Evolutionary conservation across 192 early-diverging fungal genomes (phyloP).

Genomic region (Spinellus fusiger): DNA sequence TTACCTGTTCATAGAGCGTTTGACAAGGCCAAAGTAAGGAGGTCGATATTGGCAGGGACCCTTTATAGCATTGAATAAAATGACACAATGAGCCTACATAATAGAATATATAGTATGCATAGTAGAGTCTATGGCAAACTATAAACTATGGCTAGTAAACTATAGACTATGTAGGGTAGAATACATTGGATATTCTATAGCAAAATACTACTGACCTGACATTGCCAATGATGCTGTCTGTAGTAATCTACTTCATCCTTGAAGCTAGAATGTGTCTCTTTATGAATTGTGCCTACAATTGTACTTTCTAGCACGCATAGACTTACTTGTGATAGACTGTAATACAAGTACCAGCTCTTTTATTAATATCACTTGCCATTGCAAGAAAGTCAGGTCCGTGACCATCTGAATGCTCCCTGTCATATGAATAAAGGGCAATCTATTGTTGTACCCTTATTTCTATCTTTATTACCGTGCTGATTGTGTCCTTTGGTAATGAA

Average conservation of each 20-base stretch:
- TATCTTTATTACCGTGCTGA: constrained; percentile 30
- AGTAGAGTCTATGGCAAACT: not conserved
- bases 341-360: constrained; percentile 42
- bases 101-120: not conserved
- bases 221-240: constrained; percentile 62
- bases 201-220: constrained; percentile 40
- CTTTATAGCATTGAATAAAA: not conserved
- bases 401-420: constrained; percentile 43
- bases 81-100: not conserved
- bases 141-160: no score
- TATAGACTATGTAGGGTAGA: no score
- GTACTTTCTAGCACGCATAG: not conserved
- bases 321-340: constrained; percentile 56
- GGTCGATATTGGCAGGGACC: constrained; percentile 48
- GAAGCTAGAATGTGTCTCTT: constrained; percentile 26
- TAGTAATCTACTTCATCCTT: constrained; percentile 62
- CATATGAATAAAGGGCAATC: not conserved
- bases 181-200: no score
- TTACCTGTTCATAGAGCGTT: constrained; percentile 56
- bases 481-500: constrained; percentile 51
- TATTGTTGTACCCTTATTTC: not conserved
- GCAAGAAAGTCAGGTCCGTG: constrained; percentile 57
- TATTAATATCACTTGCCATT: constrained; percentile 49
- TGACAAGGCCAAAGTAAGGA: constrained; percentile 55
- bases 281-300: not conserved